A percentile compares a stretch with the other conserved stretches of the same genome.
phyloP scores from a whole-genome alignment of 345 rosid genomes.

The Salix caprea region DNA sequence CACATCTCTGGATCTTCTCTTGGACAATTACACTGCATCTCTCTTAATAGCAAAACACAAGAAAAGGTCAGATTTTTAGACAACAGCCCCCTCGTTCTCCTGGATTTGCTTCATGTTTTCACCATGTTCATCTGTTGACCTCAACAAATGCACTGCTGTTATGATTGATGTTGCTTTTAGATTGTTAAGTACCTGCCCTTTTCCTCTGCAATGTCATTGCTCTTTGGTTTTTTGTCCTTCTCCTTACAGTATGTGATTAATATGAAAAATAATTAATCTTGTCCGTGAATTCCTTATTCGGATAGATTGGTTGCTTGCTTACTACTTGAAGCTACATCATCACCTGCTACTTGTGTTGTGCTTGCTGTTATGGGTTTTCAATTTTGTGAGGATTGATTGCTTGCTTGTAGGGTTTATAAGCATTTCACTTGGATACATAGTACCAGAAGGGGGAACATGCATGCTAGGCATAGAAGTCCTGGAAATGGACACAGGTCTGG shows the following conservation, averaged over 20 bases:
- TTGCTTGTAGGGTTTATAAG: background rate
- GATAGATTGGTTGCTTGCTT: background rate
- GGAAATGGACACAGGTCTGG: conserved; percentile 85
- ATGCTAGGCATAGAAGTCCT: conserved; percentile 78
- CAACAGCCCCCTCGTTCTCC: background rate
- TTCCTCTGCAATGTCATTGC: background rate
- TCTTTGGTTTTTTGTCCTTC: background rate
- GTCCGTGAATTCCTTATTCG: background rate
- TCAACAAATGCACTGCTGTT: background rate
- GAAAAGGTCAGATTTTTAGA: conserved; percentile 5
- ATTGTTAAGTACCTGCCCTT: background rate
- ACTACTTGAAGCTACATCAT: background rate
- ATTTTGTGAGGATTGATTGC: background rate
- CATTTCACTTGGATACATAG: background rate
- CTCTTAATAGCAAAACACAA: background rate
- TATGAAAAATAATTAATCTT: background rate
- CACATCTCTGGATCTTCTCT: background rate
- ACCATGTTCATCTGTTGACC: background rate
- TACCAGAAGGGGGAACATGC: conserved; percentile 45
- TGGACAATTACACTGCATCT: background rate
- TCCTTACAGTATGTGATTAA: background rate
- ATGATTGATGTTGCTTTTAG: background rate
- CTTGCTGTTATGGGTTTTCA: background rate
- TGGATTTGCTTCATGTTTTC: background rate
- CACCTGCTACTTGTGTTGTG: background rate